Conservation (phyloP, 768 basidiomycete genomes). For the Xerocomellus dryophilus region DNA sequence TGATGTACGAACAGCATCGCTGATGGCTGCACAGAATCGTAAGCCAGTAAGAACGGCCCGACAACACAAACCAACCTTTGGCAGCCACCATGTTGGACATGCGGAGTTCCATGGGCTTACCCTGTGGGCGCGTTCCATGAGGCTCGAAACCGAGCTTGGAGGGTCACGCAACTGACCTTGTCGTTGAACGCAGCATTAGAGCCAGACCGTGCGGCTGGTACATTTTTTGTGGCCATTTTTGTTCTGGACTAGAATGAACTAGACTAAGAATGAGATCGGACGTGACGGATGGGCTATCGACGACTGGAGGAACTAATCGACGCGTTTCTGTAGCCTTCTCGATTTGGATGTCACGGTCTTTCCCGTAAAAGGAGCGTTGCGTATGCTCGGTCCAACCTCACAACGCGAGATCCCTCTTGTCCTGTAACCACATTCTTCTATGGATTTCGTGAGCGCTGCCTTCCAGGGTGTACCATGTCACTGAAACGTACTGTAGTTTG, state of each 20-base stretch:
- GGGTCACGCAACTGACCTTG: constrained; percentile 48
- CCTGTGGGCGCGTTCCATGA: constrained; percentile 48
- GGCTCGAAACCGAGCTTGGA: not conserved
- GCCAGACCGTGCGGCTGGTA: constrained; percentile 38
- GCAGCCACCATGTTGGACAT: constrained; percentile 97
- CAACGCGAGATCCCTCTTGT: constrained; percentile 12
- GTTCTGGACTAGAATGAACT: not conserved
- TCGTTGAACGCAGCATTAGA: constrained; percentile 83
- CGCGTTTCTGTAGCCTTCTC: constrained; percentile 19
- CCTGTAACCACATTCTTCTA: constrained; percentile 25
- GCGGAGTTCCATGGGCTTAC: constrained; percentile 97
- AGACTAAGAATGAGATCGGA: constrained; percentile 3
- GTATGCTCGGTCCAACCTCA: constrained; percentile 19
- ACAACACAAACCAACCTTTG: constrained; percentile 58
- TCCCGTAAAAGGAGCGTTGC: constrained; percentile 30
- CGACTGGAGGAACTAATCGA: constrained; percentile 13
- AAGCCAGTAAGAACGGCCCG: not conserved
- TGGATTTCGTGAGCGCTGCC: constrained; percentile 38
- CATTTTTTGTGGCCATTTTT: constrained; percentile 37
- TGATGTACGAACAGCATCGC: constrained; percentile 95
- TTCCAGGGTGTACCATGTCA: not conserved
- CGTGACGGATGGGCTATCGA: constrained; percentile 11
- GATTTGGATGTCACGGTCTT: constrained; percentile 29
- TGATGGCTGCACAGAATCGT: constrained; percentile 64
- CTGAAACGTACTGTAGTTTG: constrained; percentile 33